Base-by-base conservation (phyloP, 495 filamentous ascomycete species). In the Cetradonia linearis region DNA sequence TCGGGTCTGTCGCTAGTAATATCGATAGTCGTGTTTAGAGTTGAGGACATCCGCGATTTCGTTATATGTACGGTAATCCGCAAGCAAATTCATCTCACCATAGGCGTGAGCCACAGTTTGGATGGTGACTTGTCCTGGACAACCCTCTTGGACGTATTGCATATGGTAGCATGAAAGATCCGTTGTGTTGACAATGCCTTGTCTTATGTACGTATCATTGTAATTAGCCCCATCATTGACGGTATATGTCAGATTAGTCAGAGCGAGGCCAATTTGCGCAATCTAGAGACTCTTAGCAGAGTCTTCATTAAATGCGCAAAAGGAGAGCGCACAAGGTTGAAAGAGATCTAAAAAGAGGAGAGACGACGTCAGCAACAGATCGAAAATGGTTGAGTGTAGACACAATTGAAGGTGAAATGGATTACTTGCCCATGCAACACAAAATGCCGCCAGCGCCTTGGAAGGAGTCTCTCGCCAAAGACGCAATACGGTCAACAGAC, bases 231-330 rank as follows among this genome's bases (percentile, higher is more conserved):
- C 65, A 56, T 59, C 60, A 6, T 58, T 46, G 14, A 65, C 47
- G 25, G 49, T n/a, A 38, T 48, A 67, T 13, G 60, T 59, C 4
- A 66, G 38, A 50, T 33, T 63, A 5, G 60, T 53, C 13, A 61
- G 18, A n/a, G 63, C 63, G 3, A 65, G 44, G 3, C 56, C 47
- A 2, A 40, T 50, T 46, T 66, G 60, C 1, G 63, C 63, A 37
- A 55, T 28, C 60, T 59, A 42, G 49, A 2, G 20, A 27, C 38
- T 14, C 23, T 53, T 36, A 61, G 48, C n/a, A 23, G 25, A 55
- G 0, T 11, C 5, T 5, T 18, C 11, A 33, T n/a, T 7, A 3
- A 14, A 27, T 4, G 0, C 1, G 14, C 11, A 36, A 48, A 61
- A 5, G 50, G 16, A 5, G 28, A 27, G 34, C 40, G 27, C 18